A percentile compares a stretch with the other conserved stretches of the same genome.
phyloP scores from a whole-genome alignment of 306 rosid species.

The Vicia villosa region DNA sequence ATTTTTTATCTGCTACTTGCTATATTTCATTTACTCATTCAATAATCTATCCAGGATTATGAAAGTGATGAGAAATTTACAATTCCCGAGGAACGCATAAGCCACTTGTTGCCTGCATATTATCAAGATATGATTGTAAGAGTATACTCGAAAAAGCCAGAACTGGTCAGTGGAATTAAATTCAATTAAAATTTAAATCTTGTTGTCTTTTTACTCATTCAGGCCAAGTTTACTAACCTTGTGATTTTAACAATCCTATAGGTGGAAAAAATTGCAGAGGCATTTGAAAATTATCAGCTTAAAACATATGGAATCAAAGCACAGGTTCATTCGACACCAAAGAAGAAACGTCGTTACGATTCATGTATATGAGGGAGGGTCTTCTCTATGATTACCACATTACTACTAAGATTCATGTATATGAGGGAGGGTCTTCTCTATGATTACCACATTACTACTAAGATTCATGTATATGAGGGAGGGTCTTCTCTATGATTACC shows the following conservation, averaged over 20 bases:
- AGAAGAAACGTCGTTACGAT: conserved; percentile 68
- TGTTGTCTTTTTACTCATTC: conserved; percentile 12
- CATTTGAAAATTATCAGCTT: conserved; percentile 90
- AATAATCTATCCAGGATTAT: conserved; percentile 62
- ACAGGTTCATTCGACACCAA: conserved; percentile 84
- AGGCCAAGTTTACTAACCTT: conserved; percentile 25
- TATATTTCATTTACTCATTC: conserved; percentile 27
- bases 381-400: not conserved
- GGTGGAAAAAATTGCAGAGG: conserved; percentile 87
- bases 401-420: no score
- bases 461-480: conserved; percentile 28
- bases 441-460: not conserved
- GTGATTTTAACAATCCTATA: conserved; percentile 40
- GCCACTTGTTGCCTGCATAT: conserved; percentile 89
- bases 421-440: no score
- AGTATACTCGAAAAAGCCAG: conserved; percentile 93
- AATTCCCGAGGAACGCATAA: conserved; percentile 67
- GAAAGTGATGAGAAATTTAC: conserved; percentile 80
- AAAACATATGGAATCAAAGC: conserved; percentile 83
- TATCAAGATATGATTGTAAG: conserved; percentile 91
- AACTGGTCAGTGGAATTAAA: conserved; percentile 64
- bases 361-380: conserved; percentile 26
- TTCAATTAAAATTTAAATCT: conserved; percentile 19
- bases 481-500: not conserved
- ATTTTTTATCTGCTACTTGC: not conserved